Evolutionary conservation across 208 protist species (phyloP).

Genomic region (Trypanosoma theileri): DNA sequence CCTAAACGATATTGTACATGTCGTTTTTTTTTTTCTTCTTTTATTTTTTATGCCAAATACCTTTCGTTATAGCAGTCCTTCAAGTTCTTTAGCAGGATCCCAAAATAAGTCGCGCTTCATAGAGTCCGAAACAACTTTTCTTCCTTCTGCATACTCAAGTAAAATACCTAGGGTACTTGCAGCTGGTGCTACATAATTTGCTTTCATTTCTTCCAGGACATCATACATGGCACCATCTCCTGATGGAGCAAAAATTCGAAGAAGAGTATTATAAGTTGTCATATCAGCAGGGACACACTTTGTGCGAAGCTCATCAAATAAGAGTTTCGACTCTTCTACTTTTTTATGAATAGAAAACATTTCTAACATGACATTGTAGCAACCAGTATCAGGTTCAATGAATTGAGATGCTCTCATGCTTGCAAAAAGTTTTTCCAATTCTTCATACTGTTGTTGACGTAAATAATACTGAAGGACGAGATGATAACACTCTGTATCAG

Average conservation of each 20-base stretch:
- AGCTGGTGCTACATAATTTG: constrained; percentile 45
- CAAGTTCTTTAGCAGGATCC: constrained; percentile 27
- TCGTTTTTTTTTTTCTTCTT: constrained; percentile 8
- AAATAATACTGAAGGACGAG: constrained; percentile 70
- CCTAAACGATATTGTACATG: not conserved
- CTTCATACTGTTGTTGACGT: constrained; percentile 32
- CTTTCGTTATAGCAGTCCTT: not conserved
- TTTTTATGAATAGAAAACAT: constrained; percentile 41
- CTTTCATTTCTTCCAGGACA: constrained; percentile 83
- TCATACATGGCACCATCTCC: constrained; percentile 59
- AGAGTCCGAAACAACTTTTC: constrained; percentile 39
- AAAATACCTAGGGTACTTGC: constrained; percentile 79
- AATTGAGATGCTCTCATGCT: constrained; percentile 49
- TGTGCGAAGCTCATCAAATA: constrained; percentile 83
- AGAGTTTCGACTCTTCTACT: constrained; percentile 30
- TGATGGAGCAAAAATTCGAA: constrained; percentile 52
- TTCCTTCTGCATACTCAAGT: constrained; percentile 50
- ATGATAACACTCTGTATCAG: constrained; percentile 58
- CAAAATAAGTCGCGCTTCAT: constrained; percentile 50
- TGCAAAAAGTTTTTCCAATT: constrained; percentile 60
- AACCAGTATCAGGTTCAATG: constrained; percentile 53
- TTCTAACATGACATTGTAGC: constrained; percentile 72
- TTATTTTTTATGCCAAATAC: not conserved
- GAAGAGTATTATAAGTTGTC: constrained; percentile 78
- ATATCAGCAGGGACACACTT: constrained; percentile 54